phyloP scores from a whole-genome alignment of 176 grass and related monocot species.

The Calamus simplicifolius region DNA sequence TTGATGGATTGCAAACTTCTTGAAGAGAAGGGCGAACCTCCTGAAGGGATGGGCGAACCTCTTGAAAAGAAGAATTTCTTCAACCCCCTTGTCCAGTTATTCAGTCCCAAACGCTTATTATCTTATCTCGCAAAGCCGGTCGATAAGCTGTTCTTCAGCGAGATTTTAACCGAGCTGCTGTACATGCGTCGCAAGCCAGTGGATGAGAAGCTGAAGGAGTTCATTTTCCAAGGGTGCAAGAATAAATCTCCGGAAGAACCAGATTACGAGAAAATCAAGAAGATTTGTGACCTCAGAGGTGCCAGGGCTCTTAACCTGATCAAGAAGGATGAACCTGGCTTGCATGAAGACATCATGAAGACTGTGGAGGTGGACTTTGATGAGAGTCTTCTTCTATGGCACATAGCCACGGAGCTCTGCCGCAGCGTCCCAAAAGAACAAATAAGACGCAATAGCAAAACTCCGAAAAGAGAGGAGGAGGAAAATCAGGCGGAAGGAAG shows the following conservation, averaged over 20 bases:
- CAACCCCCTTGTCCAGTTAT: no score
- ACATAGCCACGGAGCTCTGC: conserved; percentile 30
- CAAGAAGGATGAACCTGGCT: background rate
- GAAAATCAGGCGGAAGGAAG: no score
- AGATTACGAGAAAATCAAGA: background rate
- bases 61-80: no score
- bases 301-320: conserved; percentile 11
- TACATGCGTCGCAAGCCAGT: background rate
- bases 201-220: conserved; percentile 3
- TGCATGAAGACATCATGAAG: conserved; percentile 3
- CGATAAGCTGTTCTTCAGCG: background rate
- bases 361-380: conserved; percentile 21
- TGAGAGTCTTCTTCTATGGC: conserved; percentile 37
- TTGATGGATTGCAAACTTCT: no score
- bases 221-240: conserved; percentile 30
- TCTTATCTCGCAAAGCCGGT: background rate
- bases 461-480: background rate
- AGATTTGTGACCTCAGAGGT: background rate
- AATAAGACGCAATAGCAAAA: no score
- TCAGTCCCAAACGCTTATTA: background rate
- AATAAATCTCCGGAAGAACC: background rate
- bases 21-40: no score
- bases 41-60: no score
- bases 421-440: conserved; percentile 2
- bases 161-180: background rate